These are phyloP conservation scores for Zelopaecilomyces penicillatus DNA, from an alignment of 2,329 filamentous ascomycete genomes.

Conservation along the genomic window DNA sequence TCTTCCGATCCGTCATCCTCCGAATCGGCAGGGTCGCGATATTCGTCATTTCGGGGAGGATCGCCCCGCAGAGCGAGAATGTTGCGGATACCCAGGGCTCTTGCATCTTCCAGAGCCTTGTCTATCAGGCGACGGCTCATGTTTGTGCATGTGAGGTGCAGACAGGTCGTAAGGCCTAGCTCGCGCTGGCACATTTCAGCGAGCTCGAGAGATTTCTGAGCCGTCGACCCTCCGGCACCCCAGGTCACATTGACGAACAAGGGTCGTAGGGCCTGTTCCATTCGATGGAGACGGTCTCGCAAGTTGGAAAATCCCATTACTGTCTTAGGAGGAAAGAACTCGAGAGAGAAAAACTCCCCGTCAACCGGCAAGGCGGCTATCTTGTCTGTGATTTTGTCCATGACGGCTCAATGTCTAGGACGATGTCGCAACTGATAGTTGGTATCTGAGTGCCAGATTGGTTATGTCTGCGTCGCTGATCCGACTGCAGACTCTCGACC, in stretches of 20 bases:
- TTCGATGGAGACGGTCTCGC: constrained; percentile 84
- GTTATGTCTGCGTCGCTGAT: too few relatives aligned
- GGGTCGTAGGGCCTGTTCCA: constrained; percentile 83
- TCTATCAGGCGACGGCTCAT: constrained; percentile 86
- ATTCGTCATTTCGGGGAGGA: constrained; percentile 82
- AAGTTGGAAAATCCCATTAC: constrained; percentile 92
- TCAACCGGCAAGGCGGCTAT: constrained; percentile 80
- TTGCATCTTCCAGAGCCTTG: constrained; percentile 82
- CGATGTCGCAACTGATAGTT: too few relatives aligned
- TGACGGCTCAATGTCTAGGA: constrained; percentile 22
- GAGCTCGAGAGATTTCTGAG: constrained; percentile 82
- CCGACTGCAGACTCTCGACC: too few relatives aligned
- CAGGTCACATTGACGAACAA: constrained; percentile 97
- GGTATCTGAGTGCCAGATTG: too few relatives aligned
- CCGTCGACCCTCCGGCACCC: constrained; percentile 91
- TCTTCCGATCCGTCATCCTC: constrained; percentile 60
- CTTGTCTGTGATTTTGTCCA: constrained; percentile 92
- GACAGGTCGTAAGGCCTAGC: constrained; percentile 83
- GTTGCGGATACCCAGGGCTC: constrained; percentile 83
- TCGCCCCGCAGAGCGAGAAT: constrained; percentile 89
- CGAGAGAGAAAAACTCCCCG: constrained; percentile 85
- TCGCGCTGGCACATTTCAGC: constrained; percentile 93
- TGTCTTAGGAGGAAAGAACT: constrained; percentile 99
- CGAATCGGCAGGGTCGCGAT: constrained; percentile 52
- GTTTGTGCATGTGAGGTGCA: constrained; percentile 96